Percentiles rank a stretch among this genome's conserved stretches.
Conservation (phyloP, 2,329 filamentous ascomycete species). For the Fusarium compactum region DNA sequence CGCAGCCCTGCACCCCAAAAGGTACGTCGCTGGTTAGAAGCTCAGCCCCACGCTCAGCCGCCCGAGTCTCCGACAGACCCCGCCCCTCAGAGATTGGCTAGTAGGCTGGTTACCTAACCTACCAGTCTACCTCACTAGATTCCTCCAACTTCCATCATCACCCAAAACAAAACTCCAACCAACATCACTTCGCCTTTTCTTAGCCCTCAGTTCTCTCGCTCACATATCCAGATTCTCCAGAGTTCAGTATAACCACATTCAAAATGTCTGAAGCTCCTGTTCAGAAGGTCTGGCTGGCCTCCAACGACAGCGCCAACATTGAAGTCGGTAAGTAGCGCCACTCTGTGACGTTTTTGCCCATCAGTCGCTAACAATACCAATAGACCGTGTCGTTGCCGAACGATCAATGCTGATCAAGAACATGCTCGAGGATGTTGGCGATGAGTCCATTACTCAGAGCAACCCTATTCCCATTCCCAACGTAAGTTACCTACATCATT, state of each 20-base stretch:
- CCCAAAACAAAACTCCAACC: conserved; percentile 24
- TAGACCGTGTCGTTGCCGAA: conserved; percentile 87
- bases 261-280: conserved; percentile 53
- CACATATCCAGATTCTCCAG: conserved; percentile 13
- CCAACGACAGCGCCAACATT: conserved; percentile 64
- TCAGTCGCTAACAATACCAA: conserved; percentile 30
- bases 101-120: conserved; percentile 22
- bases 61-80: conserved; percentile 27
- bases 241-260: conserved; percentile 20
- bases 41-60: conserved; percentile 36
- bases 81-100: conserved; percentile 45
- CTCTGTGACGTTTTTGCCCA: conserved; percentile 18
- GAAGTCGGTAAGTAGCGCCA: conserved; percentile 58
- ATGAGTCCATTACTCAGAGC: conserved; percentile 61
- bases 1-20: conserved; percentile 35
- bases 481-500: conserved; percentile 58
- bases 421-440: conserved; percentile 93
- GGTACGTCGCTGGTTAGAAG: conserved; percentile 33
- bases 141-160: conserved; percentile 44
- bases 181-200: neutral
- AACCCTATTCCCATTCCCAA: conserved; percentile 91
- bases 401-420: conserved; percentile 97
- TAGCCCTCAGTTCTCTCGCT: conserved; percentile 6
- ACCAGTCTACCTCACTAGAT: conserved; percentile 28
- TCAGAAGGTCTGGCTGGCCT: conserved; percentile 63